Evolutionary conservation across 495 filamentous ascomycete species (phyloP).

Genomic region (Hyaloscypha variabilis): DNA sequence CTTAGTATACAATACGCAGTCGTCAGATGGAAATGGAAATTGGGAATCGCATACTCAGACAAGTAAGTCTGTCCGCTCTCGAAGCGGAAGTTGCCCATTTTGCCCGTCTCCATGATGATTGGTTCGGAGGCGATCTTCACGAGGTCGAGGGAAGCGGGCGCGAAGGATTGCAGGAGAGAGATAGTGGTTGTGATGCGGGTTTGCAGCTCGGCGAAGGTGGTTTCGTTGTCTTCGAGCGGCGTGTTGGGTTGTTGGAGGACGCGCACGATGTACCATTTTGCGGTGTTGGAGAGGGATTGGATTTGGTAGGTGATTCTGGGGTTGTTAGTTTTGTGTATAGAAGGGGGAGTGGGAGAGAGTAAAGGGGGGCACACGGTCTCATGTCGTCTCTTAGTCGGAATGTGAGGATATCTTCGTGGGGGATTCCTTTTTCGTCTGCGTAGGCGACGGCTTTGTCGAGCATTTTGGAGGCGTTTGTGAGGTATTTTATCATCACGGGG

Average conservation of each 20-base stretch:
- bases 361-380: not conserved
- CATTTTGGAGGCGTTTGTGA: constrained; percentile 2
- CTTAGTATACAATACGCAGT: not conserved
- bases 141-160: not conserved
- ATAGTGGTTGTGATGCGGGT: not conserved
- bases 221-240: not conserved
- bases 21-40: not conserved
- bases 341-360: not conserved
- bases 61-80: not conserved
- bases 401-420: not conserved
- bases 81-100: not conserved
- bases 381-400: constrained; percentile 1
- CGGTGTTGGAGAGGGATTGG: not conserved
- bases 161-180: not conserved
- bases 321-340: not conserved
- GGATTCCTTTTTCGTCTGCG: constrained; percentile 1
- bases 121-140: not conserved
- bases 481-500: constrained; percentile 7
- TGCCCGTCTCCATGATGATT: not conserved
- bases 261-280: not conserved
- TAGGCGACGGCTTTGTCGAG: constrained; percentile 5
- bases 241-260: not conserved
- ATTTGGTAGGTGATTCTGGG: not conserved
- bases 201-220: not conserved
- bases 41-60: not conserved